Base-by-base conservation (phyloP, 148 eudicot genomes). In the Linanthus parryae region DNA sequence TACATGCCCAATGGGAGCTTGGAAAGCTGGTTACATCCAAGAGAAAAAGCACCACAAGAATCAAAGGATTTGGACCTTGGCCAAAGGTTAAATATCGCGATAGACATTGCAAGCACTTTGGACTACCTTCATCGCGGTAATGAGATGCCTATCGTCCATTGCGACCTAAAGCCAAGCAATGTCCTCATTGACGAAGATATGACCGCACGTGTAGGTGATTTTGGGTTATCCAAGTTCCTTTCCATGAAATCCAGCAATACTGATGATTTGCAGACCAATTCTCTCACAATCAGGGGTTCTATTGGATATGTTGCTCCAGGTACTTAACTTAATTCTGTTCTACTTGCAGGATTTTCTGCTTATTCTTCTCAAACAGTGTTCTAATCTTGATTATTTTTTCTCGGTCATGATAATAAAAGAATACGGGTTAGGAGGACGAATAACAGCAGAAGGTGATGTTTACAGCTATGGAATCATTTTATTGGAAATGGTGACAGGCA, bases 221-320 rank as follows among this genome's bases (percentile, higher is more conserved):
- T 58, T 26, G 44, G 62, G 44, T 6, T 58, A 7, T 36, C 54
- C 3, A 58, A 31, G 25, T 58, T 58, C 28, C 52, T 78, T 16
- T 8, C 12, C 18, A 39, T 16, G 18, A 16, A 44, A 14, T 21
- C 19, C 19, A 8, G 22, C 16, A 7, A 36, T 23, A 35, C 0
- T 19, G 14, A 37, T 36, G 1, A 11, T 38, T 37, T 3, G 1
- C 21, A 38, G 11, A 15, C 27, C 1, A 37, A 29, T 17, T 54
- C 57, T 14, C 25, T 54, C 23, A 43, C 42, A 35, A 21, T 52
- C 7, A 52, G 15, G 6, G 43, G 56, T 7, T 19, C 43, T 17
- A 22, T 54, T 14, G 45, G 58, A 5, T 40, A 54, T 54, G 46
- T 15, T 24, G 45, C 46, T 17, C 47, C 44, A 38, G 33, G 24